Percentiles rank a stretch among this genome's conserved stretches.
Conservation (phyloP, 2,329 filamentous ascomycete species). For the Sporothrix dimorphospora region DNA sequence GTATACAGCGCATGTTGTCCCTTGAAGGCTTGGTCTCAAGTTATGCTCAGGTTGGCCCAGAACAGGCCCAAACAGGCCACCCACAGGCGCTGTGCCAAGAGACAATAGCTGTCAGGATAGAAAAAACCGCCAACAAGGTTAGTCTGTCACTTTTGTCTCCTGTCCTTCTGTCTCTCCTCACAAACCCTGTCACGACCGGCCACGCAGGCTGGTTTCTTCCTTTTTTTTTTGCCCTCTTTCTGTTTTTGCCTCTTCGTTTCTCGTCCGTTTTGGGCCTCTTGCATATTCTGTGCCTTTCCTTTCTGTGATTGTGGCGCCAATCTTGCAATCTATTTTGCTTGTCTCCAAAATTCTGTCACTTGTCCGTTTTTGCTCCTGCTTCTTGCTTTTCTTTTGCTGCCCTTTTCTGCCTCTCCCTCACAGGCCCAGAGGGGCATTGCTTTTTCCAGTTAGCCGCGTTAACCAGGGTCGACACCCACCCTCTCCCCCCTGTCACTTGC, state of each 20-base stretch:
- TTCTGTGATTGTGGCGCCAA: background rate
- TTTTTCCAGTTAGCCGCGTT: slow-evolving; percentile 30
- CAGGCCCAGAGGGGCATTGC: background rate
- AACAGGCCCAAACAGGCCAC: background rate
- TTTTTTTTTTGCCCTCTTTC: too few relatives aligned
- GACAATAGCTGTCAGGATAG: background rate
- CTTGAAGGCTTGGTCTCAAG: too few relatives aligned
- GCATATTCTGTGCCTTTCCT: slow-evolving; percentile 6
- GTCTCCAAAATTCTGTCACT: background rate
- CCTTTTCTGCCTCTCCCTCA: background rate
- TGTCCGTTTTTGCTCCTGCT: slow-evolving; percentile 2
- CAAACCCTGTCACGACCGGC: background rate
- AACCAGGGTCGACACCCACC: slow-evolving; percentile 11
- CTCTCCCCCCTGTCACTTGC: background rate
- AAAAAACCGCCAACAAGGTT: background rate
- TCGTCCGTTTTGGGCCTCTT: slow-evolving; percentile 9
- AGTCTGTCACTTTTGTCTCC: too few relatives aligned
- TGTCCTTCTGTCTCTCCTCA: background rate
- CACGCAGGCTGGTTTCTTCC: background rate
- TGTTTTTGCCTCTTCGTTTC: background rate
- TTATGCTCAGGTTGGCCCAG: background rate
- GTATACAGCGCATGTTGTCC: background rate
- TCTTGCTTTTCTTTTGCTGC: background rate
- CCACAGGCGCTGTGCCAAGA: background rate
- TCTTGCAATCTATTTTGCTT: background rate